Conservation (phyloP, 345 rosid species). For the Mallotus nudiflorus region DNA sequence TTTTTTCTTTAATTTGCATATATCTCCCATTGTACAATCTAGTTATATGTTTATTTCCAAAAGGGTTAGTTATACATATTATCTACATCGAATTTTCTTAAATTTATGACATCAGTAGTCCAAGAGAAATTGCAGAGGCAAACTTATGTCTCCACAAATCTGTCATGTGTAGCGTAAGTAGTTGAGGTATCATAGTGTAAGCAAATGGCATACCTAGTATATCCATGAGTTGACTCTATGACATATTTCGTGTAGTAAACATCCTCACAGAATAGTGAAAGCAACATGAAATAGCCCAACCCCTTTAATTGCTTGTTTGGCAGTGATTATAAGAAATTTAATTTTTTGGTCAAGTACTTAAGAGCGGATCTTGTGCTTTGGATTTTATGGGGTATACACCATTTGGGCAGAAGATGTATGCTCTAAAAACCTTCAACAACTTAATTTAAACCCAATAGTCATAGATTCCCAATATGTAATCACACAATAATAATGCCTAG, state of each 20-base stretch:
- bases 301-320: constrained; percentile 1
- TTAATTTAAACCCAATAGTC: constrained; percentile 4
- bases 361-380: constrained; percentile 13
- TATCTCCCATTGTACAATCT: too few relatives aligned
- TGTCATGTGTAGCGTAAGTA: background rate
- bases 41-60: too few relatives aligned
- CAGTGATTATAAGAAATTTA: background rate
- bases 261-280: constrained; percentile 66
- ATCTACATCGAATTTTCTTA: background rate
- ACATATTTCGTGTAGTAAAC: constrained; percentile 84
- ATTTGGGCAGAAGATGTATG: constrained; percentile 93
- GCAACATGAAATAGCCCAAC: constrained; percentile 41
- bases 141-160: background rate
- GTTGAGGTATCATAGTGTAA: background rate
- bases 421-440: constrained; percentile 81
- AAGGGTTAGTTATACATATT: constrained; percentile 46
- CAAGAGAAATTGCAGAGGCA: background rate
- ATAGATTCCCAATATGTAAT: background rate
- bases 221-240: constrained; percentile 71
- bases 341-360: background rate
- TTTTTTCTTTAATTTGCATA: too few relatives aligned
- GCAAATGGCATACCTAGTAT: constrained; percentile 59
- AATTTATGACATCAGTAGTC: background rate
- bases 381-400: constrained; percentile 36
- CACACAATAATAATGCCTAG: background rate